Conservation (phyloP, 1,284 basidiomycete genomes). For the Naganishia liquefaciens region DNA sequence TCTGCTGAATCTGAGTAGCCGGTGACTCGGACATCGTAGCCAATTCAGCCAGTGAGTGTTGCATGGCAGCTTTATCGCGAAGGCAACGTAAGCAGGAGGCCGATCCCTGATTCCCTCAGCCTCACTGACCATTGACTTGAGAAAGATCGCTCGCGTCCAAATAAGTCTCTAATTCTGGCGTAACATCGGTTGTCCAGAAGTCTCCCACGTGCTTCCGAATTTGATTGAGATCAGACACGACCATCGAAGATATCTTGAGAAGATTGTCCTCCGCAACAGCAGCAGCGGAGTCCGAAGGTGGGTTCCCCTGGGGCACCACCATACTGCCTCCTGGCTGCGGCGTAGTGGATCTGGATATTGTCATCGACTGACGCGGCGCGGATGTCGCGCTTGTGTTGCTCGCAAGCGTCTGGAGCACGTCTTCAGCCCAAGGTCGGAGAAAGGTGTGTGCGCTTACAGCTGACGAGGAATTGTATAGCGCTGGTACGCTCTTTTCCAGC, state of each 20-base stretch:
- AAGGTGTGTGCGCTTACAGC: neutral
- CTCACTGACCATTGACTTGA: constrained; percentile 7
- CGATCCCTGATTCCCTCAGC: neutral
- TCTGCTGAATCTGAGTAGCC: constrained; percentile 65
- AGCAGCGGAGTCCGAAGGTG: constrained; percentile 34
- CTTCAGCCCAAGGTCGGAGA: neutral
- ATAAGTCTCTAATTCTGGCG: neutral
- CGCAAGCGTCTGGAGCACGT: neutral
- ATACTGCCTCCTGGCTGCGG: constrained; percentile 7
- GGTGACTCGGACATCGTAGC: constrained; percentile 21
- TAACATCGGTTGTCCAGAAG: constrained; percentile 35
- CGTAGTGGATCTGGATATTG: constrained; percentile 17
- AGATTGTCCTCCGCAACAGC: constrained; percentile 41
- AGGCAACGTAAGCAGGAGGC: too few species aligned
- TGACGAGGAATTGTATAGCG: constrained; percentile 14
- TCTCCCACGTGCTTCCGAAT: constrained; percentile 35
- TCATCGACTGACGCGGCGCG: neutral
- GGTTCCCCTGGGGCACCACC: constrained; percentile 27
- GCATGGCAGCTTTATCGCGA: constrained; percentile 18
- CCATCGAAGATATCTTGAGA: constrained; percentile 39
- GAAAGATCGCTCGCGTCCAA: constrained; percentile 11
- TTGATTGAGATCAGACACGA: constrained; percentile 43
- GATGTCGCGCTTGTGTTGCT: neutral
- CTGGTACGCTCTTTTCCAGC: constrained; percentile 57
- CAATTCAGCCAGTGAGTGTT: constrained; percentile 19